Evolutionary conservation across 768 basidiomycete genomes (phyloP).

Genomic region (Tylopilus plumbeoviolaceoides): DNA sequence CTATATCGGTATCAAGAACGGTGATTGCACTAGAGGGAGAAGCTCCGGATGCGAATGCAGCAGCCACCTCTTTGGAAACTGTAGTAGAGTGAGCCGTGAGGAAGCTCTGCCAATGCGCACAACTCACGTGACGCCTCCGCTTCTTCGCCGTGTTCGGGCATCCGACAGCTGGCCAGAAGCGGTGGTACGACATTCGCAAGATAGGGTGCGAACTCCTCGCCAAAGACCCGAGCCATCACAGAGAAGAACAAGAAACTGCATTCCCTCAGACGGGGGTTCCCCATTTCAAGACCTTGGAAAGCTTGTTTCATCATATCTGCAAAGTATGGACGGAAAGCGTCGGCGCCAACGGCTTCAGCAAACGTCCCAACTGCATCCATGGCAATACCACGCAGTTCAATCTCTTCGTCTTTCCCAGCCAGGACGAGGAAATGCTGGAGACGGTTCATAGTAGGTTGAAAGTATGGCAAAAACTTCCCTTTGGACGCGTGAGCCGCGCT

Average conservation of each 20-base stretch:
- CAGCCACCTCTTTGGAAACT: constrained; percentile 52
- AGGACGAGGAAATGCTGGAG: constrained; percentile 87
- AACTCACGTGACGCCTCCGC: constrained; percentile 39
- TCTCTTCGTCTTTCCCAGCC: constrained; percentile 85
- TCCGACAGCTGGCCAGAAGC: constrained; percentile 76
- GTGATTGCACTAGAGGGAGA: constrained; percentile 69
- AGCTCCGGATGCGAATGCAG: constrained; percentile 68
- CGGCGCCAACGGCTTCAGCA: constrained; percentile 93
- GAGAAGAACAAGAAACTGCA: constrained; percentile 98
- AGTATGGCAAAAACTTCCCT: constrained; percentile 88
- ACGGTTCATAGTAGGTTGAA: constrained; percentile 84
- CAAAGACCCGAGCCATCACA: constrained; percentile 96
- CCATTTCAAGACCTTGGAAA: constrained; percentile 84
- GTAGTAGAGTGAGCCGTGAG: constrained; percentile 2
- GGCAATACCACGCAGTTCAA: constrained; percentile 91
- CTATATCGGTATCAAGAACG: constrained; percentile 50
- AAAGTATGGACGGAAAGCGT: constrained; percentile 93
- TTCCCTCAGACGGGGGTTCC: constrained; percentile 83
- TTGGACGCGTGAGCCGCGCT: constrained; percentile 97
- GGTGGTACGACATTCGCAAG: constrained; percentile 83
- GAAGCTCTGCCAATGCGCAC: background rate
- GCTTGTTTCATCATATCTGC: constrained; percentile 94
- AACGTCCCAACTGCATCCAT: constrained; percentile 99
- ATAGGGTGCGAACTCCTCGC: constrained; percentile 88
- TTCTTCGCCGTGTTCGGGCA: constrained; percentile 74